Base-by-base conservation (phyloP, 805 yeast species). In the Cyberlindnera sargentensis region DNA sequence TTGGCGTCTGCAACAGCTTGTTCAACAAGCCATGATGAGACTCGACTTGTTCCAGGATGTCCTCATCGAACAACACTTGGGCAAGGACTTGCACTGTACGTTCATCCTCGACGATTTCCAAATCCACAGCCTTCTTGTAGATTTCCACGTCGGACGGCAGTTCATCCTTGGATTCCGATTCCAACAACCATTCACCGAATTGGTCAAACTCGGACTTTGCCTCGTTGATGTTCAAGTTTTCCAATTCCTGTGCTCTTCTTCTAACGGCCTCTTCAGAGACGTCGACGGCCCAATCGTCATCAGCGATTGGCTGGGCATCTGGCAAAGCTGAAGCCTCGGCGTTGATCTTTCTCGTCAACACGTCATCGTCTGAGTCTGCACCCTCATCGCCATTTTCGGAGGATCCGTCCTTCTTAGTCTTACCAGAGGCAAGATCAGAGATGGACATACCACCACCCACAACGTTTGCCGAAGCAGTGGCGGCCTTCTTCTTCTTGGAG, bases 261-360 rank as follows among this genome's bases (percentile, higher is more conserved):
- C 84, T 82, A 51, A 91, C 87, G 46, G 98, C 98, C 68, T 89
- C 98, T 64, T 86, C 93, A 39, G 95, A 85, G 77, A 90, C 87
- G 65, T 91, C 99, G 36, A 90, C 96, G 20, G 96, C 88, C 98
- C 98, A 91, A 53, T 87, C 95, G 54, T 86, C 97, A 61, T 89
- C 96, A 51, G 82, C 81, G 43, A 85, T 84, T 39, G 67, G 72
- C 48, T 76, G 80, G 47, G 78, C 76, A 40, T 76, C 76, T 32
- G 77, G 72, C 47, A 85, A 70, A 34, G 72, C 76, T 9, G 88
- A 82, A 23, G 93, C 95, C 63, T 85, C 95, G 37, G 93, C 88
- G 63, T 79, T 82, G 71, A 84, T 83, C 60, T 83, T 83, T 61
- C 80, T 76, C 36, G 93, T 80, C 52, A 85, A 73, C 43, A 77